Evolutionary conservation across 352 stramenopile genomes (phyloP).

Genomic region (Phytophthora pseudosyringae): DNA sequence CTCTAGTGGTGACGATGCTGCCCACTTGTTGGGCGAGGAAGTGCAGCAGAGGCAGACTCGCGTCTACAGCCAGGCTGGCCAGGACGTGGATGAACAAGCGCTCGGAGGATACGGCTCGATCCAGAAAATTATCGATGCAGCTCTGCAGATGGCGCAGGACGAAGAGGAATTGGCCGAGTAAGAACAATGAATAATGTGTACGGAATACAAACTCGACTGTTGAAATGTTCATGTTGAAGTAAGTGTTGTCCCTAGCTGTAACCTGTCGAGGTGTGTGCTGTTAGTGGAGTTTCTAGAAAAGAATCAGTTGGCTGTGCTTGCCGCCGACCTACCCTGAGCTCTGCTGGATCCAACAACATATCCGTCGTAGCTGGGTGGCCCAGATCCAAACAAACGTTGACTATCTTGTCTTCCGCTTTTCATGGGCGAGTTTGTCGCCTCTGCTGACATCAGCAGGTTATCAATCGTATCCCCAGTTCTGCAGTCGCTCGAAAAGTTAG

Average conservation of each 20-base stretch:
- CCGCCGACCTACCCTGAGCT: not conserved
- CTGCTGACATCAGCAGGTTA: constrained; percentile 43
- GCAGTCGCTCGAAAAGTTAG: not conserved
- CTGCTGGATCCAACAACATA: constrained; percentile 5
- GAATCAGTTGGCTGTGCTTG: not conserved
- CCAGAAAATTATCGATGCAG: constrained; percentile 60
- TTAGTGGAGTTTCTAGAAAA: not conserved
- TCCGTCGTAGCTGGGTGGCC: constrained; percentile 6
- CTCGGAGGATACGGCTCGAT: constrained; percentile 49
- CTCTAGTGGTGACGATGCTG: constrained; percentile 32
- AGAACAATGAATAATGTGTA: constrained; percentile 28
- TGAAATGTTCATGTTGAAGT: constrained; percentile 21
- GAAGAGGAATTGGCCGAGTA: constrained; percentile 57
- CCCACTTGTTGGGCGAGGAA: constrained; percentile 11
- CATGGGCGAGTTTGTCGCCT: constrained; percentile 27
- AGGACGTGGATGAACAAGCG: constrained; percentile 27
- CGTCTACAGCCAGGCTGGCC: not conserved
- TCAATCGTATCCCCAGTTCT: constrained; percentile 58
- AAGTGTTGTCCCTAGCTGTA: not conserved
- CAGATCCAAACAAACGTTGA: constrained; percentile 5
- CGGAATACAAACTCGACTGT: constrained; percentile 21
- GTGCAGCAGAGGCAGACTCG: constrained; percentile 18
- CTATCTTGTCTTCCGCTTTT: constrained; percentile 28
- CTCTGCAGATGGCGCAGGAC: constrained; percentile 64
- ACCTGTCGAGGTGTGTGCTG: not conserved